phyloP scores from a whole-genome alignment of 1,139 yeast species.

The Taiozyma onychis region DNA sequence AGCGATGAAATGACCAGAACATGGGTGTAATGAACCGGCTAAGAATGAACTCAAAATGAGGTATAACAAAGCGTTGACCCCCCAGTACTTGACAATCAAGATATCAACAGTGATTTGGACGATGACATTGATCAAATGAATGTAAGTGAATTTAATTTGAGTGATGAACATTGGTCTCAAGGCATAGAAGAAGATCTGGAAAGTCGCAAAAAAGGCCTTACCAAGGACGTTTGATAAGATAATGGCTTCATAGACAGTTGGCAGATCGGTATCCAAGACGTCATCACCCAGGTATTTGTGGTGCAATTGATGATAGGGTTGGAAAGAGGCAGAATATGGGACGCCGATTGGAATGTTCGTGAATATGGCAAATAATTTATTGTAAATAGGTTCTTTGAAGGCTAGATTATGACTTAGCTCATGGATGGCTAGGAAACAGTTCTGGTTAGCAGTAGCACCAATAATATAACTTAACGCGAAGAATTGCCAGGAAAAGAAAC shows the following conservation, averaged over 20 bases:
- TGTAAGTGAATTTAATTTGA: slow-evolving; percentile 62
- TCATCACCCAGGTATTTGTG: slow-evolving; percentile 91
- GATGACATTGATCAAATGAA: slow-evolving; percentile 65
- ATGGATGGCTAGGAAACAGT: slow-evolving; percentile 81
- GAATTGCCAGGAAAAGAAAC: slow-evolving; percentile 50
- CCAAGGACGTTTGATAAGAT: slow-evolving; percentile 74
- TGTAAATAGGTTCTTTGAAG: slow-evolving; percentile 74
- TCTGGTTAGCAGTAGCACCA: slow-evolving; percentile 86
- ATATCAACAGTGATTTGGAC: slow-evolving; percentile 56
- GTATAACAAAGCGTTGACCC: slow-evolving; percentile 59
- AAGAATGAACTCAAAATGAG: slow-evolving; percentile 73
- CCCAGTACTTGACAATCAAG: slow-evolving; percentile 52
- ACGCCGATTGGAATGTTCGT: slow-evolving; percentile 84
- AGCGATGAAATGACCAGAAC: slow-evolving; percentile 93
- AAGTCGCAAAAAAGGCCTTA: slow-evolving; percentile 85
- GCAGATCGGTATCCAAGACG: slow-evolving; percentile 79
- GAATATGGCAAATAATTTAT: slow-evolving; percentile 70
- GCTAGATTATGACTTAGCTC: slow-evolving; percentile 82
- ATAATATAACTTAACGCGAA: slow-evolving; percentile 62
- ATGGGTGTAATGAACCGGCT: slow-evolving; percentile 90
- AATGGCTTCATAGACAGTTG: slow-evolving; percentile 71
- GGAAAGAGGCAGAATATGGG: slow-evolving; percentile 87
- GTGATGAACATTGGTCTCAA: slow-evolving; percentile 85
- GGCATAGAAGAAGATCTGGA: slow-evolving; percentile 85
- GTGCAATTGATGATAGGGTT: slow-evolving; percentile 87